Evolutionary conservation across 345 rosid species (phyloP), one percentile per base, ranked within the genome.

Genomic region (Carallia brachiata): DNA sequence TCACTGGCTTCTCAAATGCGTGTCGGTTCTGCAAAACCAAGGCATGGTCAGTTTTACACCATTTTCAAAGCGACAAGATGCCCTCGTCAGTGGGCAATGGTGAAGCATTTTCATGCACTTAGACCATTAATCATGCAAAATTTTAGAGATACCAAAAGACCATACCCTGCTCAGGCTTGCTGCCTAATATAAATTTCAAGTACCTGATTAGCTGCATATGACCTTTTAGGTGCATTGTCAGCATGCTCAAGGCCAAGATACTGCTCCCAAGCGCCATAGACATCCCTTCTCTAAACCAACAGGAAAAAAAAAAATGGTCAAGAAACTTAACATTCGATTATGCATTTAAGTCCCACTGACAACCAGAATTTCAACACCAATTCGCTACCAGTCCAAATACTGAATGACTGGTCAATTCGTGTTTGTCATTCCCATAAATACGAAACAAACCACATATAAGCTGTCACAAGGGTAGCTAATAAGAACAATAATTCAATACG

Each of bases 201-300:
- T 73, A 90, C 99, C 95, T 92, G 98, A 81, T 85, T 89, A 71
- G 93, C 86, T 1, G 90, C 70, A 80, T 89, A 80, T 66, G 96
- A 83, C 70, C 95, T 89, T 80, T 88, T 90, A 40, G 97, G 98
- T 66, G 83, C 69, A 70, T 81, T 96, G 86, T 90, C 98, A 59
- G 92, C 59, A 67, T 96, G 99, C 82, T 96, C 99, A 81, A 96
- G 77, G 44, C 99, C 98, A 6, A 96, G 98, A 71, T 96, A 92
- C 73, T 92, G 96, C 89, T 92, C 97, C 95, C 92, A 92, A 61
- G 96, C 94, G 74, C 99, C 96, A 68, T 96, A 88, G 10, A 92
- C 92, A 71, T 90, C 97, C 77, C 90, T 86, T 81, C 89, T 87
- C 98, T 96, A 76, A 31, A 60, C 17, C 67, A 39, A 54, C 16